A percentile compares a stretch with the other conserved stretches of the same genome.
Conservation (phyloP, 257 asterid species). For the Petrea volubilis region DNA sequence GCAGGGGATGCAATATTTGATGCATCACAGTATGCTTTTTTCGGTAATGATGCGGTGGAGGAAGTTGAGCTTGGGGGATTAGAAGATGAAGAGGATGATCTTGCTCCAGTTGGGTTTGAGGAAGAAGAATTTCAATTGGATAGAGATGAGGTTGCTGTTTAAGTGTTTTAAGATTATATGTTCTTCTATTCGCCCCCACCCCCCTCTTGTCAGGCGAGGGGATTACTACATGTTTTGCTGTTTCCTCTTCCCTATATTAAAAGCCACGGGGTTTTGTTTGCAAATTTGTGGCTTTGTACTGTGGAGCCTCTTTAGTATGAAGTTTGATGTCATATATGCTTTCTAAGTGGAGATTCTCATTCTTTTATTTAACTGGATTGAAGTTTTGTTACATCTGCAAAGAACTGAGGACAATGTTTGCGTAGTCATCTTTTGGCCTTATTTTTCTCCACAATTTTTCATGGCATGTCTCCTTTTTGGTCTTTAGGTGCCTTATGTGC, state of each 20-base stretch:
- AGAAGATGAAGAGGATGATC: constrained; percentile 78
- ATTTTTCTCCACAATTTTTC: too few species aligned
- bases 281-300: not conserved
- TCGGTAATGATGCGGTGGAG: constrained; percentile 75
- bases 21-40: constrained; percentile 94
- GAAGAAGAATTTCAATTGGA: constrained; percentile 65
- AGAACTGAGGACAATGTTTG: not conserved
- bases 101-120: constrained; percentile 52
- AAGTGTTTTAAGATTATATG: not conserved
- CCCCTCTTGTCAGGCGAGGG: too few species aligned
- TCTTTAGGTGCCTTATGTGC: too few species aligned
- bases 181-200: too few species aligned
- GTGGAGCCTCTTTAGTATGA: not conserved
- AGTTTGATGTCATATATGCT: not conserved
- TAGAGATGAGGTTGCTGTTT: constrained; percentile 70
- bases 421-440: too few species aligned
- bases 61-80: constrained; percentile 95
- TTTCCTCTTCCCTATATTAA: too few species aligned
- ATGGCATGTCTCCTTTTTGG: too few species aligned
- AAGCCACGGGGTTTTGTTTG: not conserved
- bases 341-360: not conserved
- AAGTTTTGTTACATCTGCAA: not conserved
- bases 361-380: not conserved
- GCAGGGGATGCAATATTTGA: constrained; percentile 69
- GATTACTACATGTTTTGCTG: too few species aligned